These are phyloP conservation scores for Cladosporium sphaerospermum DNA, from an alignment of 2,329 filamentous ascomycete genomes.

Conservation along the genomic window DNA sequence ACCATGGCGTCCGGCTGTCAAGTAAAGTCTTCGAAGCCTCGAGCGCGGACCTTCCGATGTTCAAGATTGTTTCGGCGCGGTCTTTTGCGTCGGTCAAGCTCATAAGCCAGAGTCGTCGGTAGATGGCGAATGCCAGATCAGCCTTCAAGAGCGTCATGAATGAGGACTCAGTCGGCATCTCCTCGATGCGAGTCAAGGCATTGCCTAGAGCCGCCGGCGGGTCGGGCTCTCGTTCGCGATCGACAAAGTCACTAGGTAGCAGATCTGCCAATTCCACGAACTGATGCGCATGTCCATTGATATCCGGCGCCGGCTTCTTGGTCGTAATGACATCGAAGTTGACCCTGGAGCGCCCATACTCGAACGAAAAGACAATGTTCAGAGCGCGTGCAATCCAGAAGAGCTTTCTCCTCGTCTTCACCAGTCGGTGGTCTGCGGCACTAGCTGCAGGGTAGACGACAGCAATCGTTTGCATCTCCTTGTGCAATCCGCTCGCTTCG, in stretches of 20 bases:
- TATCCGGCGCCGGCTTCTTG: conserved; percentile 28
- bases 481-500: conserved; percentile 47
- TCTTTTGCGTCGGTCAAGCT: conserved; percentile 33
- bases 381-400: conserved; percentile 51
- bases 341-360: conserved; percentile 50
- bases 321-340: conserved; percentile 42
- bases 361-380: conserved; percentile 54
- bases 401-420: conserved; percentile 24
- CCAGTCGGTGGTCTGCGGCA: conserved; percentile 27
- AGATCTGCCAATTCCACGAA: conserved; percentile 29
- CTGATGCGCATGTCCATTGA: conserved; percentile 24
- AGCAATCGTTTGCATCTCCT: conserved; percentile 34
- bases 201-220: conserved; percentile 28
- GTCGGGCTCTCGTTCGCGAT: conserved; percentile 29
- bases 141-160: conserved; percentile 44
- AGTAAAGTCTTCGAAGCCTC: conserved; percentile 31
- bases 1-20: conserved; percentile 35
- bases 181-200: conserved; percentile 28
- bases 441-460: conserved; percentile 28
- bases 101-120: conserved; percentile 37
- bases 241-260: conserved; percentile 31
- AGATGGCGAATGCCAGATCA: conserved; percentile 48
- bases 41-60: conserved; percentile 30
- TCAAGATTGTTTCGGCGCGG: conserved; percentile 32
- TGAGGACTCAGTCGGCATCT: conserved; percentile 27